Evolutionary conservation across 768 basidiomycete species (phyloP).

Genomic region (Guyanaporus albipodus): DNA sequence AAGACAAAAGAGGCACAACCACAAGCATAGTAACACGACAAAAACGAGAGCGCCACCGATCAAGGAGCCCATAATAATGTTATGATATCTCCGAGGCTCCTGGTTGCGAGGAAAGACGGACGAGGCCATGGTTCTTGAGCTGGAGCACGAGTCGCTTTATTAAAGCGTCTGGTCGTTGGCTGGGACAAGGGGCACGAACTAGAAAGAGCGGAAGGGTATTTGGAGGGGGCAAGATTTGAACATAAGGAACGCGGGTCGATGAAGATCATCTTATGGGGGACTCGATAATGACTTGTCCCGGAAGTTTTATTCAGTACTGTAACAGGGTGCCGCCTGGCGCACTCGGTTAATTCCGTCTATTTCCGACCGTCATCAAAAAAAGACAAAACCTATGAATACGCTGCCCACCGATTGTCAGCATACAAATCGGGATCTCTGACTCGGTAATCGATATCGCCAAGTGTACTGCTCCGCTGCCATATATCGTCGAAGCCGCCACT

Average conservation of each 20-base stretch:
- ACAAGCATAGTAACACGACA: slow-evolving; percentile 32
- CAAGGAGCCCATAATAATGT: slow-evolving; percentile 50
- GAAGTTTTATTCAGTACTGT: background rate
- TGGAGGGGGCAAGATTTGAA: background rate
- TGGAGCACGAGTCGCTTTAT: background rate
- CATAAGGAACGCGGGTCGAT: too few species aligned
- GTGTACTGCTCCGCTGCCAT: background rate
- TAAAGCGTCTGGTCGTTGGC: background rate
- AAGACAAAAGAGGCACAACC: slow-evolving; percentile 35
- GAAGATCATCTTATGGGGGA: too few species aligned
- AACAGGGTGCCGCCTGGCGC: background rate
- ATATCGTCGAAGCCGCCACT: slow-evolving; percentile 25
- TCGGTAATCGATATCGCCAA: background rate
- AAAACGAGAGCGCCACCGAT: slow-evolving; percentile 7
- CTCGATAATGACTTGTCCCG: too few species aligned
- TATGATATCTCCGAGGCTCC: slow-evolving; percentile 3
- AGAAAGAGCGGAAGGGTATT: slow-evolving; percentile 6
- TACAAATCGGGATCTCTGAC: slow-evolving; percentile 1
- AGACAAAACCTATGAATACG: background rate
- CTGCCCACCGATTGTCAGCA: background rate
- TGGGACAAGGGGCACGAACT: slow-evolving; percentile 8
- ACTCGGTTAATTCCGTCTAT: slow-evolving; percentile 9
- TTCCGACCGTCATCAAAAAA: too few species aligned
- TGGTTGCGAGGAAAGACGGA: slow-evolving; percentile 8
- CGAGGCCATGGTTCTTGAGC: slow-evolving; percentile 19